Conservation (phyloP, 2,329 filamentous ascomycete species). For the Lecanicillium sp. region DNA sequence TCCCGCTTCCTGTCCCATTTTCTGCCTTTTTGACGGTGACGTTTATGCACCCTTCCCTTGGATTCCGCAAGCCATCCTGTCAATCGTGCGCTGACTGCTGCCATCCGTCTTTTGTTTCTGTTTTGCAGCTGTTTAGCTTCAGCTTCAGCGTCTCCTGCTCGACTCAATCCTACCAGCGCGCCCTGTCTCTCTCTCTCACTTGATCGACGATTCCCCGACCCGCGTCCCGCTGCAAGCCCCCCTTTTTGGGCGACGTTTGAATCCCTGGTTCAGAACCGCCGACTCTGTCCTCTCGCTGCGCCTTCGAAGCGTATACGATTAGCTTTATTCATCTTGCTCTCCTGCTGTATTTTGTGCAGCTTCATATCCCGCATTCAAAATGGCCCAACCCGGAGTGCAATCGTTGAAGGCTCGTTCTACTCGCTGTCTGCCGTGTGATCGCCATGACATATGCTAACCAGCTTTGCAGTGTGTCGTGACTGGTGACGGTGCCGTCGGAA, state of each 20-base stretch:
- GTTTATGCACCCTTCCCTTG: constrained; percentile 1
- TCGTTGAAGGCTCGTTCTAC: constrained; percentile 69
- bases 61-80: constrained; percentile 3
- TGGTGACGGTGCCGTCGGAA: constrained; percentile 97
- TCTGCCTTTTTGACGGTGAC: neutral
- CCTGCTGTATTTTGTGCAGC: constrained; percentile 8
- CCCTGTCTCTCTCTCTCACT: too few relatives aligned
- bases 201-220: too few relatives aligned
- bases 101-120: too few relatives aligned
- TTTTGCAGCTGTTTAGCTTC: too few relatives aligned
- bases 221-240: too few relatives aligned
- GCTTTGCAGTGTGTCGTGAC: constrained; percentile 82
- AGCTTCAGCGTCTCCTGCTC: too few relatives aligned
- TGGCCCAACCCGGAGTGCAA: constrained; percentile 78
- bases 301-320: too few relatives aligned
- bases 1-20: constrained; percentile 5
- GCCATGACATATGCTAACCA: constrained; percentile 27
- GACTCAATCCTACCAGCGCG: too few relatives aligned
- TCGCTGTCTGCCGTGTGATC: constrained; percentile 8
- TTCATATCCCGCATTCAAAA: constrained; percentile 40
- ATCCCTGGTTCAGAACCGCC: too few relatives aligned
- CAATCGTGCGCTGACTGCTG: too few relatives aligned
- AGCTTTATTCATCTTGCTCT: neutral
- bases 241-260: too few relatives aligned
- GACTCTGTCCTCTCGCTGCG: too few relatives aligned